Evolutionary conservation across 345 rosid species (phyloP), one percentile per base, ranked within the genome.

Genomic region (Orychophragmus violaceus): DNA sequence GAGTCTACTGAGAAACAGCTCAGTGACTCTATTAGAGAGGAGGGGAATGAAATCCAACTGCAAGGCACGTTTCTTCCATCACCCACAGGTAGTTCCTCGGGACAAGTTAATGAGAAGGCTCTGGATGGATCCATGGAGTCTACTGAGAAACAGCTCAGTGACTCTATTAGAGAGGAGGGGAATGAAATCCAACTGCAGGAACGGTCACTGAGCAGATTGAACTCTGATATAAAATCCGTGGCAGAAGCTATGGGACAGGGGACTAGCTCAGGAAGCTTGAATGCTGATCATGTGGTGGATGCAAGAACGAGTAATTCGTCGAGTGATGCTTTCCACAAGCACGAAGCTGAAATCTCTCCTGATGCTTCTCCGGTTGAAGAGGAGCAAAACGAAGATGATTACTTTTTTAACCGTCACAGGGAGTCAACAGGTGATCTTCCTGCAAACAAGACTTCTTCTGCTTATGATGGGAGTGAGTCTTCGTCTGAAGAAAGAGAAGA

Each of bases 391-490:
- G 63, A 44, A 23, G 21, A 8, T 24, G 63, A 52, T 59, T 18
- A 37, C 42, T 18, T 11, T 32, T 56, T 19, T 19, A 7, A 56
- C 27, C 44, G 16, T 56, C 61, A 19, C 18, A 56, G 28, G 61
- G 44, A 56, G 61, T 56, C 61, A 56, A 12, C 61, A 56, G 61
- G 33, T 56, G 61, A 56, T 33, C 27, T 11, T 58, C 63, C 22
- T 19, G 75, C 79, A 52, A 62, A 76, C 64, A 83, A 82, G 67
- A 82, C 82, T 41, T 56, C 77, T 49, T 85, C 74, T 70, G 85
- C 89, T 37, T 87, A 86, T 71, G 90, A 85, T 76, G 89, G 82
- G 50, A 82, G 83, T 28, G 60, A 86, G 72, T 87, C 98, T 69
- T 92, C 96, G 1, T 80, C 54, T 71, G 91, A 82, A 16, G 85